A percentile compares a stretch with the other conserved stretches of the same genome.
phyloP scores from a whole-genome alignment of 331 rosid species.

The Cydonia oblonga region DNA sequence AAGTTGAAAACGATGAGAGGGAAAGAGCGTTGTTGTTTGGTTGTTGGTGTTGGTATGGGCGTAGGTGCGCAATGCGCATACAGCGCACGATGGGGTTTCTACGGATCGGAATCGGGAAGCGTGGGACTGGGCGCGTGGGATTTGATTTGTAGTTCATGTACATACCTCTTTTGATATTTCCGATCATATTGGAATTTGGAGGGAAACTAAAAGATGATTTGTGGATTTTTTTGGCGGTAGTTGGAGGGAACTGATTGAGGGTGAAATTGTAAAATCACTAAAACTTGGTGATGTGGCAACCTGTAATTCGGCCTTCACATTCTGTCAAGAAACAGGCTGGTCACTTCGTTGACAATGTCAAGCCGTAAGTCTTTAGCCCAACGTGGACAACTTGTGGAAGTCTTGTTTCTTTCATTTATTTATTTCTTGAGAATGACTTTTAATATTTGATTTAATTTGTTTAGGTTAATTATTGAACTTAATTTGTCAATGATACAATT shows the following conservation, averaged over 20 bases:
- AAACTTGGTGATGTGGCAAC: not conserved
- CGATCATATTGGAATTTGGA: not conserved
- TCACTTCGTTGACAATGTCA: not conserved
- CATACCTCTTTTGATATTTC: not conserved
- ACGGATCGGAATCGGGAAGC: not conserved
- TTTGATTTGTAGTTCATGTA: not conserved
- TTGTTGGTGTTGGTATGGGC: not conserved
- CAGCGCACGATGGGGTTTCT: not conserved
- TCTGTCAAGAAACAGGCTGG: not conserved
- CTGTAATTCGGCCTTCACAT: not conserved
- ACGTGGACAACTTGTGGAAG: not conserved
- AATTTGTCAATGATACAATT: no score
- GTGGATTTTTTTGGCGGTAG: not conserved
- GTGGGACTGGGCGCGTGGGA: not conserved
- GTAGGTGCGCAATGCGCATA: slow-evolving; percentile 25
- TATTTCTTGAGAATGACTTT: not conserved
- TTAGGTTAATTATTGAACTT: not conserved
- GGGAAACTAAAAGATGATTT: no score
- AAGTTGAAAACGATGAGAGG: not conserved
- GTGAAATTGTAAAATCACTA: no score
- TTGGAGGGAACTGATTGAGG: no score
- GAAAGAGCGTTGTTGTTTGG: not conserved
- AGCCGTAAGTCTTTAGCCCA: not conserved
- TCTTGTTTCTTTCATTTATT: no score
- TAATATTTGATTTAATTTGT: not conserved